Conservation (phyloP, 306 rosid species). For the Trichosanthes truncata region DNA sequence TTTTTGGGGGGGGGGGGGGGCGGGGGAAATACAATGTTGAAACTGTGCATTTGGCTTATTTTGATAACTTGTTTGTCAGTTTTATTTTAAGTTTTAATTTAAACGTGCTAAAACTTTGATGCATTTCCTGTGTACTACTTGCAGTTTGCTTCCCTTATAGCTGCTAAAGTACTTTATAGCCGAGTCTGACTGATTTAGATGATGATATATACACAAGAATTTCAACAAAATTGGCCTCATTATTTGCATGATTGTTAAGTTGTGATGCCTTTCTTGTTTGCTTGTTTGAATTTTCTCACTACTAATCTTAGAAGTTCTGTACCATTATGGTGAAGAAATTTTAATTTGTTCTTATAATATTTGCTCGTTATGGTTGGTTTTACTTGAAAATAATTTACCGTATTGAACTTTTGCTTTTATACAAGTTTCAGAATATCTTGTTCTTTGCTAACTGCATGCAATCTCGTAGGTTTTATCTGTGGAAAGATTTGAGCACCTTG, state of each 20-base stretch:
- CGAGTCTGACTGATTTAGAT: neutral
- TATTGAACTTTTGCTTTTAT: neutral
- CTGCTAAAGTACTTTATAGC: neutral
- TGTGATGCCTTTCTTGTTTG: neutral
- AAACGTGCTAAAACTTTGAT: neutral
- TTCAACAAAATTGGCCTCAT: neutral
- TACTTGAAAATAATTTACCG: neutral
- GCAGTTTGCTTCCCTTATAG: neutral
- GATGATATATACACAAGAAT: neutral
- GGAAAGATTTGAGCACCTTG: constrained; percentile 92
- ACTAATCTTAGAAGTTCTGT: neutral
- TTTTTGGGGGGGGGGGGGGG: neutral
- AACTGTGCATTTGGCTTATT: neutral
- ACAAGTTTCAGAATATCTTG: constrained; percentile 6
- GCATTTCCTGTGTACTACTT: neutral
- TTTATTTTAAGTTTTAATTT: neutral
- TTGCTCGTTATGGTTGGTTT: neutral
- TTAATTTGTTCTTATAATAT: neutral
- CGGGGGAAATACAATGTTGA: neutral
- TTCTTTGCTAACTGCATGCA: constrained; percentile 19
- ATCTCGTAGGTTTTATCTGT: constrained; percentile 72
- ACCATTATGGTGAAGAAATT: neutral
- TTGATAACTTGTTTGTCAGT: neutral
- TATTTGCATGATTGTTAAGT: neutral
- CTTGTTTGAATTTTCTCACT: neutral